phyloP scores from a whole-genome alignment of 208 protist genomes.

The Lotmaria passim region DNA sequence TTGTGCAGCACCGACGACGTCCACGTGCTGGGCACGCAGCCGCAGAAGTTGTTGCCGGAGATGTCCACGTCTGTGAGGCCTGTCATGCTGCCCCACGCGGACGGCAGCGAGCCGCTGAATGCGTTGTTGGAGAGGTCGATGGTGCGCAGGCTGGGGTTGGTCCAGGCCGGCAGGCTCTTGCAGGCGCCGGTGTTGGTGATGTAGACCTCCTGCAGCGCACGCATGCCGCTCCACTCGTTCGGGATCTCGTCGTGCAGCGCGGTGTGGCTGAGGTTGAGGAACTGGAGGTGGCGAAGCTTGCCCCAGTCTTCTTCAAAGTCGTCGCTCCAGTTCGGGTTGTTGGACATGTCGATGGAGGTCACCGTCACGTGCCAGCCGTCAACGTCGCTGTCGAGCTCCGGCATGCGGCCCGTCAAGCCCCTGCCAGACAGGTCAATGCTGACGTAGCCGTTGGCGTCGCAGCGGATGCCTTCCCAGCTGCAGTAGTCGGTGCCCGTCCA shows the following conservation, averaged over 20 bases:
- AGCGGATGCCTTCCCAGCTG: conserved; percentile 22
- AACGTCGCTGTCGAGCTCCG: neutral
- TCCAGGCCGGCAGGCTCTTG: conserved; percentile 13
- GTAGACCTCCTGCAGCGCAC: conserved; percentile 4
- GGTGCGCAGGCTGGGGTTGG: conserved; percentile 15
- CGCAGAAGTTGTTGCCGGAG: conserved; percentile 23
- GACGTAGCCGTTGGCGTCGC: conserved; percentile 24
- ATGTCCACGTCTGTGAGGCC: conserved; percentile 26
- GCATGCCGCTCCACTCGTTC: conserved; percentile 32
- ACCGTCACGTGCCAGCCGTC: conserved; percentile 13
- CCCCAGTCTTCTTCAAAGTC: conserved; percentile 16
- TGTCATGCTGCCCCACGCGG: conserved; percentile 19
- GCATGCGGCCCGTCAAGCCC: conserved; percentile 20
- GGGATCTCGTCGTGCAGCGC: conserved; percentile 13
- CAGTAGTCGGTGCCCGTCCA: conserved; percentile 30
- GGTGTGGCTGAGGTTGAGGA: conserved; percentile 31
- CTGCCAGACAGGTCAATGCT: conserved; percentile 18
- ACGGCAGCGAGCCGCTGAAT: conserved; percentile 9
- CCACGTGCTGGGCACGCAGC: conserved; percentile 11
- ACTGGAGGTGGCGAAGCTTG: conserved; percentile 4
- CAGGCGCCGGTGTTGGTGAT: conserved; percentile 14
- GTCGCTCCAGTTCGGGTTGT: conserved; percentile 19
- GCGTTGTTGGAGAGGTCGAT: conserved; percentile 27
- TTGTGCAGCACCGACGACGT: conserved; percentile 19
- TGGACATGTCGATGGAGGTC: conserved; percentile 19